Evolutionary conservation across 2,329 filamentous ascomycete genomes (phyloP).

Genomic region (Paradendryphiella salina): DNA sequence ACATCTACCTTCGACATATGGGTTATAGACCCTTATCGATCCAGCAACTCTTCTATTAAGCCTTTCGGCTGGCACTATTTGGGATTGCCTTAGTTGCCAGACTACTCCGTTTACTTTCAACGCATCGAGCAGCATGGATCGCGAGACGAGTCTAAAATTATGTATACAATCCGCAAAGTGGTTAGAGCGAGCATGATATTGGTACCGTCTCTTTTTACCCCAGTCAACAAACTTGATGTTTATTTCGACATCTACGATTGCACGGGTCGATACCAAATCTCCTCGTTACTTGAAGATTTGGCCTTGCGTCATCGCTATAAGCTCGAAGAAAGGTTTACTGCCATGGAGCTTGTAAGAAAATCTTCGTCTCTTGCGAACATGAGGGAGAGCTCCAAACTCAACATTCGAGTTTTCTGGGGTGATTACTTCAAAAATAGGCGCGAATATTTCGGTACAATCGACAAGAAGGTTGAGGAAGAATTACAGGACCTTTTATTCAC

Average conservation of each 20-base stretch:
- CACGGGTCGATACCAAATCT: neutral
- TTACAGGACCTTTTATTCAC: neutral
- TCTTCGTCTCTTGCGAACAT: neutral
- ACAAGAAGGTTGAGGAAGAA: neutral
- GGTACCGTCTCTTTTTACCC: neutral
- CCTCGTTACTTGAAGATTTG: neutral
- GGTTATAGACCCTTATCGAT: neutral
- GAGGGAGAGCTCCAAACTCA: neutral
- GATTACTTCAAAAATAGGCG: neutral
- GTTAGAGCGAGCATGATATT: neutral
- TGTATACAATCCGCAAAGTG: neutral
- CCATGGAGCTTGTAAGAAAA: neutral
- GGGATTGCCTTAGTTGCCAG: fast-evolving
- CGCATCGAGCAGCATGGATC: neutral
- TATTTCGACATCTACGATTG: neutral
- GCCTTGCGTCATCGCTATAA: too few species aligned
- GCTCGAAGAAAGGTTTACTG: too few species aligned
- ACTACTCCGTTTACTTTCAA: neutral
- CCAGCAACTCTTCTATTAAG: neutral
- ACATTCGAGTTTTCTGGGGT: neutral
- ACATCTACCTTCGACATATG: neutral
- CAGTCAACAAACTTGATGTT: neutral
- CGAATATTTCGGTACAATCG: too few species aligned
- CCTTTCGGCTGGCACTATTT: fast-evolving
- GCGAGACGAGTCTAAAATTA: fast-evolving